Evolutionary conservation across 768 basidiomycete species (phyloP), one percentile per base, ranked within the genome.

Genomic region (Amylocystis lapponica): DNA sequence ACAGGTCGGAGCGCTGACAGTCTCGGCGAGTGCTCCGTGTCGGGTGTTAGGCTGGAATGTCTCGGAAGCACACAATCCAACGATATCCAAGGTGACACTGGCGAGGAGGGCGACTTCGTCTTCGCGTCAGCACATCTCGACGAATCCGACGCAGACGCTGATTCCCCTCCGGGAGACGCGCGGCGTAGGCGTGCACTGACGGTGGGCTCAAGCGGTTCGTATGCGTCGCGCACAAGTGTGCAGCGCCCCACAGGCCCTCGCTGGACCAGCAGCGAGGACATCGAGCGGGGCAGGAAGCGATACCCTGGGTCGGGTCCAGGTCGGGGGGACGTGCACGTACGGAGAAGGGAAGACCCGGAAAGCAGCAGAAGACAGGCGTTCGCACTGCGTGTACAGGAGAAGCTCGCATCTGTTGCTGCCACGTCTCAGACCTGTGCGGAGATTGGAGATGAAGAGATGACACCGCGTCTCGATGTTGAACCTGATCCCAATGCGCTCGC

Each of bases 321-420:
- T 6, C 17, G 25, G 27, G 39, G 26, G 26, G 16, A 27, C 39
- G 8, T 12, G 11, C 22, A 29, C 26, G 26, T 13, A 11, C 39
- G 39, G n/a, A n/a, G 32, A 33, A 19, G n/a, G 10, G 35, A 22
- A 12, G 35, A 36, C 12, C 19, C n/a, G 39, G 27, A 27, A 30
- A 30, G 31, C 31, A 39, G 7, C 5, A 31, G 25, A 5, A 16
- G 59, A 16, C 65, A 70, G 16, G 65, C 66, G 4, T 75, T 79
- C 58, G 57, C 70, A 27, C 49, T 53, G 26, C 71, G 71, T 36
- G 66, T 72, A 4, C 66, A 69, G 43, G 66, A 72, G 40, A 75
- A 72, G 49, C 56, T 66, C 21, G 52, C 32, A 25, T 33, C 40
- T 4, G 43, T 26, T 29, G 31, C 42, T 19, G 39, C 27, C n/a